Conservation (phyloP, 2,329 filamentous ascomycete species). For the Pezicula neosporulosa region DNA sequence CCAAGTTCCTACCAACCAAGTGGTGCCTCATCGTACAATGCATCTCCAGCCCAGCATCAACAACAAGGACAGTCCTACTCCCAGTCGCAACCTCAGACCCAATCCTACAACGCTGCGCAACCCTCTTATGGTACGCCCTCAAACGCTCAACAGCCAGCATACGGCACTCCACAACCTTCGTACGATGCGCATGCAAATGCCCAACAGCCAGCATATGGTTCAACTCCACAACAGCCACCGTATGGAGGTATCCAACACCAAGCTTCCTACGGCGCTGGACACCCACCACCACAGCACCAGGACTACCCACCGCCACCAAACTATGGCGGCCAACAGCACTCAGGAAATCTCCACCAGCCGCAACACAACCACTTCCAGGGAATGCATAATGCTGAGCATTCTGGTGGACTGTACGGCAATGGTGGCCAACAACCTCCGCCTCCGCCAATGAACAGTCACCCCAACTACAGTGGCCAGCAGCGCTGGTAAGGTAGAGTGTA, state of each 20-base stretch:
- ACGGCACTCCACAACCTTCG: slow-evolving; percentile 7
- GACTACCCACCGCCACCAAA: slow-evolving; percentile 14
- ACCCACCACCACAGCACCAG: slow-evolving; percentile 10
- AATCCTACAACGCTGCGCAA: slow-evolving; percentile 4
- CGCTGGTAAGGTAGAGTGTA: neutral
- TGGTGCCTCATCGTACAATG: slow-evolving; percentile 14
- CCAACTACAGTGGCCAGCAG: neutral
- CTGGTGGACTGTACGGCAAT: slow-evolving; percentile 21
- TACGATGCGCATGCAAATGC: slow-evolving; percentile 1
- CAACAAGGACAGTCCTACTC: slow-evolving; percentile 3
- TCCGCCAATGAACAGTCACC: slow-evolving; percentile 9
- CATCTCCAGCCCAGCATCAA: slow-evolving; percentile 4
- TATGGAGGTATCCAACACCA: slow-evolving; percentile 14
- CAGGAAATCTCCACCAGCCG: slow-evolving; percentile 17
- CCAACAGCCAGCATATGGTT: slow-evolving; percentile 2
- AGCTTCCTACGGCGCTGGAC: neutral
- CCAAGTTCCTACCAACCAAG: slow-evolving; percentile 54
- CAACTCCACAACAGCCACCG: slow-evolving; percentile 10
- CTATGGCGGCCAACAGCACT: slow-evolving; percentile 13
- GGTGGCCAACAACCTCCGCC: slow-evolving; percentile 3
- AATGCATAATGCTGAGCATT: slow-evolving; percentile 19
- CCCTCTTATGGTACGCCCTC: slow-evolving; percentile 9
- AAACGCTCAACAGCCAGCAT: slow-evolving; percentile 8
- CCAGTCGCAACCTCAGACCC: slow-evolving; percentile 2
- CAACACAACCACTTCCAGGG: slow-evolving; percentile 21